A percentile compares a stretch with the other conserved stretches of the same genome.
Evolutionary conservation across 1,139 yeast genomes (phyloP).

Genomic region (Suhomyces bribrorum): DNA sequence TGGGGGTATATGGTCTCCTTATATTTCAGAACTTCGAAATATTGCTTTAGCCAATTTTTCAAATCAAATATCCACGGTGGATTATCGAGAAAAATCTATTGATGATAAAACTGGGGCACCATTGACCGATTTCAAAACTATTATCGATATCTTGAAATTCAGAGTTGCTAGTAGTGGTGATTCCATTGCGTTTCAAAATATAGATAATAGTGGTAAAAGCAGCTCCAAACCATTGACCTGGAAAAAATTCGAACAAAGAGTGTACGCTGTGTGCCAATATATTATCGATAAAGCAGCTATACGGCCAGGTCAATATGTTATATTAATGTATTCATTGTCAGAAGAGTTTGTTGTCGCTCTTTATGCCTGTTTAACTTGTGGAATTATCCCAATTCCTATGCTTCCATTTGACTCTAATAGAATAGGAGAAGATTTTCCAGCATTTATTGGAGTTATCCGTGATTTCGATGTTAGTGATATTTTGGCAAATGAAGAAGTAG

Average conservation of each 20-base stretch:
- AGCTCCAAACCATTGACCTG: conserved; percentile 65
- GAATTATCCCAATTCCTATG: conserved; percentile 79
- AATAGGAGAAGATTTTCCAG: conserved; percentile 73
- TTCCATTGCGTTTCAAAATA: conserved; percentile 74
- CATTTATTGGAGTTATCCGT: conserved; percentile 62
- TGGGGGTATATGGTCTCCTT: conserved; percentile 86
- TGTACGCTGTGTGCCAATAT: conserved; percentile 70
- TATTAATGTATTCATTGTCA: conserved; percentile 82
- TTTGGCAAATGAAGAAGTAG: conserved; percentile 78
- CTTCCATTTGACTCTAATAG: conserved; percentile 71
- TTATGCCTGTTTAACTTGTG: conserved; percentile 83
- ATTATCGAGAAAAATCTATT: conserved; percentile 66
- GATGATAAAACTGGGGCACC: conserved; percentile 80
- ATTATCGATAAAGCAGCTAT: conserved; percentile 54
- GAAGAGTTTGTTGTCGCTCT: conserved; percentile 85
- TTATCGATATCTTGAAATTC: conserved; percentile 76
- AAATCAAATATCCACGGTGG: conserved; percentile 71
- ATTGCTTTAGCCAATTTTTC: conserved; percentile 45
- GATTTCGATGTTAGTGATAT: conserved; percentile 74
- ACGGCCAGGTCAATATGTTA: conserved; percentile 68
- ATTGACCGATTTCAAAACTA: conserved; percentile 68
- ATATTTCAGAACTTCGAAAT: conserved; percentile 60
- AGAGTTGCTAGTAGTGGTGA: conserved; percentile 76
- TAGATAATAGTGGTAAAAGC: conserved; percentile 56
- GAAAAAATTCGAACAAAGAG: conserved; percentile 77